Percentiles rank a stretch among this genome's conserved stretches.
phyloP scores from a whole-genome alignment of 2,329 filamentous ascomycete genomes.

The Aspergillus costaricaensis region DNA sequence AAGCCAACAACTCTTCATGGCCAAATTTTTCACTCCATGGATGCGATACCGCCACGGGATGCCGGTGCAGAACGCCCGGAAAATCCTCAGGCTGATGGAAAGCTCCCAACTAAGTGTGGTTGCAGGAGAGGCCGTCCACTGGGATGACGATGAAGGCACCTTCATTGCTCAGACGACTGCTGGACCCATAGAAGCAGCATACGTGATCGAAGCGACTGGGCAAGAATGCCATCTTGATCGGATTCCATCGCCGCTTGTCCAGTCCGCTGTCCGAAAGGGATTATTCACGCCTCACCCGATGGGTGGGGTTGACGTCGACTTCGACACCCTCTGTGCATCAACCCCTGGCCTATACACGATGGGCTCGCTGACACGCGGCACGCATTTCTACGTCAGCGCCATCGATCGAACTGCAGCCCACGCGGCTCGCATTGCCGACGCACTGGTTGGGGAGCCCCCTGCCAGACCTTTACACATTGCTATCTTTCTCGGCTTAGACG shows the following conservation, averaged over 20 bases:
- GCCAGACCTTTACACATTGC: conserved; percentile 10
- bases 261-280: conserved; percentile 9
- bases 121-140: conserved; percentile 8
- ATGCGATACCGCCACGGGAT: conserved; percentile 17
- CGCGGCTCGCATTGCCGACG: conserved; percentile 13
- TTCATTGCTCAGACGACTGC: conserved; percentile 7
- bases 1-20: conserved; percentile 11
- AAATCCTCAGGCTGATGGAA: conserved; percentile 8
- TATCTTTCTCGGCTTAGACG: conserved; percentile 11
- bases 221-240: conserved; percentile 11
- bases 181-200: conserved; percentile 7
- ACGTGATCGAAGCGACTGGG: conserved; percentile 15
- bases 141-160: background rate
- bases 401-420: conserved; percentile 14
- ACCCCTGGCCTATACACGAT: conserved; percentile 9
- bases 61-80: conserved; percentile 12
- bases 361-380: conserved; percentile 12
- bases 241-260: conserved; percentile 10
- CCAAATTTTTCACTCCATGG: conserved; percentile 15
- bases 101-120: conserved; percentile 10
- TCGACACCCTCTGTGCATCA: conserved; percentile 9
- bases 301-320: conserved; percentile 14
- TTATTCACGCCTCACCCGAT: conserved; percentile 9
- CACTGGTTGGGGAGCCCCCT: conserved; percentile 8
- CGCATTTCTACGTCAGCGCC: conserved; percentile 15